Conservation (phyloP, 75 land plant species). For the Ceratopteris richardii region DNA sequence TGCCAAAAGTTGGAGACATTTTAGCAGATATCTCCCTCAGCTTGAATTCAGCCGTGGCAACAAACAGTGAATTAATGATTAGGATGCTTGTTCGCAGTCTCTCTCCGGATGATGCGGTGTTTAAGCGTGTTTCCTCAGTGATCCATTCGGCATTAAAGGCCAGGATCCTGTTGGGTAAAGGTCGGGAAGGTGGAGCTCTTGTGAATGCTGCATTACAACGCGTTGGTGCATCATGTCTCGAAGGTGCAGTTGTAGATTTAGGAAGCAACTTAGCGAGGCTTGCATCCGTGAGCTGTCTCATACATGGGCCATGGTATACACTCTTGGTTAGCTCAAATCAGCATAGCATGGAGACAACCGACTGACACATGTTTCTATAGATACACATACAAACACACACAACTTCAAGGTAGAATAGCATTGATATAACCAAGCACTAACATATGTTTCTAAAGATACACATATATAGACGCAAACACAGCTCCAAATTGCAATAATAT, state of each 20-base stretch:
- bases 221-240: conserved; percentile 47
- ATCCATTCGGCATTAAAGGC: conserved; percentile 52
- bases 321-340: too few species aligned
- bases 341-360: too few species aligned
- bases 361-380: too few species aligned
- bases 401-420: too few species aligned
- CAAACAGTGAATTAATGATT: conserved; percentile 40
- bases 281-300: conserved; percentile 42
- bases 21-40: conserved; percentile 13
- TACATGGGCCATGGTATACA: conserved; percentile 76
- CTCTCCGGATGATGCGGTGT: conserved; percentile 62
- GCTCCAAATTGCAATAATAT: too few species aligned
- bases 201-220: conserved; percentile 55
- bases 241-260: conserved; percentile 35
- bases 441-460: too few species aligned
- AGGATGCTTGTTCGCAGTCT: conserved; percentile 59
- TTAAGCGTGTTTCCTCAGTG: conserved; percentile 47
- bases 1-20: conserved; percentile 24
- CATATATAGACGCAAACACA: too few species aligned
- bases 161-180: conserved; percentile 54
- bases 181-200: conserved; percentile 32
- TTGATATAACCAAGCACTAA: too few species aligned
- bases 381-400: too few species aligned
- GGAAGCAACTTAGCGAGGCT: conserved; percentile 36
- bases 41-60: conserved; percentile 5